A percentile compares a stretch with the other conserved stretches of the same genome.
Conservation (phyloP, 1,284 basidiomycete genomes). For the Ustilago cynodontis region DNA sequence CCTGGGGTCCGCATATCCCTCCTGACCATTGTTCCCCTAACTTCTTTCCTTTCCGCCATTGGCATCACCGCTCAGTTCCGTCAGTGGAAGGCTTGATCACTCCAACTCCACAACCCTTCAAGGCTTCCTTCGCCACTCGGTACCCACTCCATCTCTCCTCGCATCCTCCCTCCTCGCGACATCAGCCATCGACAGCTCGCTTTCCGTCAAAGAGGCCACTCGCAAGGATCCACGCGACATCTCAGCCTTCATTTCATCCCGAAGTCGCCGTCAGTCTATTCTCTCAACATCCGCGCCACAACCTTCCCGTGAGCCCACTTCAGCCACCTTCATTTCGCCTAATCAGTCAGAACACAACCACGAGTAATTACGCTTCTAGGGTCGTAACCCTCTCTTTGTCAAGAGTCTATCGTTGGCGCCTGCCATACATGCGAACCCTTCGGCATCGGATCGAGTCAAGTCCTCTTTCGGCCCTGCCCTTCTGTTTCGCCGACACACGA, state of each 20-base stretch:
- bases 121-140: neutral
- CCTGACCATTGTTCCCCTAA: neutral
- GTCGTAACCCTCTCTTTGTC: too few species aligned
- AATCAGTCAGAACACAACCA: too few species aligned
- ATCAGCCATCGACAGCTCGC: neutral
- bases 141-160: too few species aligned
- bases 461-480: neutral
- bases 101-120: neutral
- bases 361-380: too few species aligned
- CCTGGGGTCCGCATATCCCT: neutral
- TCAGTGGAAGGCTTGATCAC: neutral
- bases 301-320: too few species aligned
- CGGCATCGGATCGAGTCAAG: neutral
- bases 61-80: neutral
- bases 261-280: neutral
- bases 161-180: too few species aligned
- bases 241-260: neutral
- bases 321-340: too few species aligned
- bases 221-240: neutral
- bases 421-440: neutral
- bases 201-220: neutral
- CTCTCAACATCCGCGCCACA: neutral
- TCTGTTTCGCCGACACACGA: neutral
- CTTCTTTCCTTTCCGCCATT: neutral
- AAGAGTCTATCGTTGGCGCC: too few species aligned